These are phyloP conservation scores for Annulohypoxylon maeteangense DNA, from an alignment of 495 filamentous ascomycete species.

Conservation along the genomic window DNA sequence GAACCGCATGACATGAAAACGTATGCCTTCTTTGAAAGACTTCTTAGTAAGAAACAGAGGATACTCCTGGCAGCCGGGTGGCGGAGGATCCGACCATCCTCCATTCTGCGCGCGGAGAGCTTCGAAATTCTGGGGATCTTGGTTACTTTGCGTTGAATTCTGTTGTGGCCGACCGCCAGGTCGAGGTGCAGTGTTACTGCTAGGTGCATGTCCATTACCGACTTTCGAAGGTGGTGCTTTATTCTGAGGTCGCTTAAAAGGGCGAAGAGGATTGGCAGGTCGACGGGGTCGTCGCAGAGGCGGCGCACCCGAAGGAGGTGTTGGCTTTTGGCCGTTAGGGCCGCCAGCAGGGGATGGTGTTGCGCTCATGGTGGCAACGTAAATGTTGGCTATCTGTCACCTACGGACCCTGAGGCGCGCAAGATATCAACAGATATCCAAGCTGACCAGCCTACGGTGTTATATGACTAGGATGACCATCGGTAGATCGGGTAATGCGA, in stretches of 20 bases:
- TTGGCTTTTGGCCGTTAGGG: constrained; percentile 57
- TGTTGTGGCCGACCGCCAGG: constrained; percentile 12
- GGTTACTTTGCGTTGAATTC: constrained; percentile 12
- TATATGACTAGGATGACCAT: constrained; percentile 14
- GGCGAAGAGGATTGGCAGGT: constrained; percentile 72
- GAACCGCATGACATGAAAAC: constrained; percentile 87
- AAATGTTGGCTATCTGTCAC: constrained; percentile 5
- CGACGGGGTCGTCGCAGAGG: constrained; percentile 60
- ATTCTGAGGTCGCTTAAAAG: constrained; percentile 65
- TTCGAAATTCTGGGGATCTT: constrained; percentile 39
- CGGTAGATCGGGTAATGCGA: not conserved
- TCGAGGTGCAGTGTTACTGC: constrained; percentile 3
- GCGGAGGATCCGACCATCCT: constrained; percentile 69
- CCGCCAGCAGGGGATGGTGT: constrained; percentile 66
- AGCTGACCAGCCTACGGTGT: constrained; percentile 2
- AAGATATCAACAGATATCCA: constrained; percentile 18
- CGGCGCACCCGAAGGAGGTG: constrained; percentile 44
- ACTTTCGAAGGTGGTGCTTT: constrained; percentile 46
- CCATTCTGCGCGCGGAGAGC: constrained; percentile 58
- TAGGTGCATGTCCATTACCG: constrained; percentile 11
- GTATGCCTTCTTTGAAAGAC: constrained; percentile 78
- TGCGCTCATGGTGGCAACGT: constrained; percentile 54
- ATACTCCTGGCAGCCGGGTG: constrained; percentile 68
- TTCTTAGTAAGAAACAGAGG: constrained; percentile 84
- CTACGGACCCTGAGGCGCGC: not conserved